A percentile compares a stretch with the other conserved stretches of the same genome.
These are phyloP conservation scores for Nakaseomyces delphensis DNA, from an alignment of 1,139 yeast genomes.

Conservation along the genomic window DNA sequence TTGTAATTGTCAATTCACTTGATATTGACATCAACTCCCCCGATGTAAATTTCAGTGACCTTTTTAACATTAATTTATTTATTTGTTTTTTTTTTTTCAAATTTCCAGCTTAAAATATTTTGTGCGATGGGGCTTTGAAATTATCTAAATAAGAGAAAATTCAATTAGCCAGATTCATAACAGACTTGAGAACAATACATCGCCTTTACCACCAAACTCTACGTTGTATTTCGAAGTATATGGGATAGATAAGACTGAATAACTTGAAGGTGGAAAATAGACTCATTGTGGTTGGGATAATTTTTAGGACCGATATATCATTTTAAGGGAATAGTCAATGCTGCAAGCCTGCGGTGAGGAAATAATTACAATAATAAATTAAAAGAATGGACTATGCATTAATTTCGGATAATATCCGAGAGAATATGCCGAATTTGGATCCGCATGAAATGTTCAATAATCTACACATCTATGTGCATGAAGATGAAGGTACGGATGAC, in stretches of 20 bases:
- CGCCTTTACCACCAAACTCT: too few relatives aligned
- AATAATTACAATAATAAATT: neutral
- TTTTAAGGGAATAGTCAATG: too few relatives aligned
- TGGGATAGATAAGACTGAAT: too few relatives aligned
- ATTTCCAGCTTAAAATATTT: neutral
- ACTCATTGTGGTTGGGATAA: too few relatives aligned
- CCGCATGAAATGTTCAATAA: slow-evolving; percentile 25
- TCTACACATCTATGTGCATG: slow-evolving; percentile 25
- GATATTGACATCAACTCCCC: slow-evolving; percentile 41
- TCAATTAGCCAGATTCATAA: neutral
- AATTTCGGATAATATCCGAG: slow-evolving; percentile 18
- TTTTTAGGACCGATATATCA: neutral
- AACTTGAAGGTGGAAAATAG: too few relatives aligned
- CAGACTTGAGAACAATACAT: too few relatives aligned
- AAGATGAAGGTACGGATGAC: slow-evolving; percentile 33
- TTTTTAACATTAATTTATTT: neutral
- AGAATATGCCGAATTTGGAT: slow-evolving; percentile 18
- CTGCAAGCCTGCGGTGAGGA: neutral
- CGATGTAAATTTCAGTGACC: neutral
- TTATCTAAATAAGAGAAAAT: neutral
- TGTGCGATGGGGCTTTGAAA: slow-evolving; percentile 5
- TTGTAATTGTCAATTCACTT: neutral
- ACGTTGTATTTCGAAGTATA: too few relatives aligned
- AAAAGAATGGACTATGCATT: slow-evolving; percentile 23
- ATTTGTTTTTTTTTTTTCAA: neutral